A percentile compares a stretch with the other conserved stretches of the same genome.
These are phyloP conservation scores for Claviceps sorghi DNA, from an alignment of 2,329 filamentous ascomycete species.

Conservation along the genomic window DNA sequence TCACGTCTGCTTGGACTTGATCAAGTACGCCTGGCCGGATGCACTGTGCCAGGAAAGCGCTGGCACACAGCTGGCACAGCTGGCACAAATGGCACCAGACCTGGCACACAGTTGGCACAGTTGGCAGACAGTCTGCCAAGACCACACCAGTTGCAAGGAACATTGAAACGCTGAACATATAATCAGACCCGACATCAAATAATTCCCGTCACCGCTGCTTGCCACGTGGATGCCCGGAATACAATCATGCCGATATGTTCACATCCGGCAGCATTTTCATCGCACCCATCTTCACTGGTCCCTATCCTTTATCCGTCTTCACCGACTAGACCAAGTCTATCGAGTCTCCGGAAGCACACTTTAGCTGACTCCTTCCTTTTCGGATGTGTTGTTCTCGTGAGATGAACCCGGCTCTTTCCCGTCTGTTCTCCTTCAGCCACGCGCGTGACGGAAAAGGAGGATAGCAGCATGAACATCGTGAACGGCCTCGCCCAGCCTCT, in stretches of 20 bases:
- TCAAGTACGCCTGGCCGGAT: background rate
- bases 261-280: background rate
- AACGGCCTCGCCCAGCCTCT: background rate
- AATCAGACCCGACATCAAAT: background rate
- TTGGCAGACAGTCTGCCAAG: conserved; percentile 1
- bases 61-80: background rate
- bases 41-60: background rate
- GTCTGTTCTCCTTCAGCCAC: conserved; percentile 3
- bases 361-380: background rate
- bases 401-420: conserved; percentile 5
- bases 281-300: background rate
- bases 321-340: background rate
- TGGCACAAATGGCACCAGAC: conserved; percentile 1
- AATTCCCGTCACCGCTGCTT: conserved; percentile 1
- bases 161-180: background rate
- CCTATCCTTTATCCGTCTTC: background rate
- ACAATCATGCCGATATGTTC: background rate
- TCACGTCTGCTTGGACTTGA: background rate
- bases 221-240: conserved; percentile 2
- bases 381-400: conserved; percentile 1
- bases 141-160: conserved; percentile 2
- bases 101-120: background rate
- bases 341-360: background rate
- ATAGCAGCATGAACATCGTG: conserved; percentile 2
- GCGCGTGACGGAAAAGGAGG: conserved; percentile 5